Conservation (phyloP, 805 yeast genomes). For the Lipomyces lipofer region DNA sequence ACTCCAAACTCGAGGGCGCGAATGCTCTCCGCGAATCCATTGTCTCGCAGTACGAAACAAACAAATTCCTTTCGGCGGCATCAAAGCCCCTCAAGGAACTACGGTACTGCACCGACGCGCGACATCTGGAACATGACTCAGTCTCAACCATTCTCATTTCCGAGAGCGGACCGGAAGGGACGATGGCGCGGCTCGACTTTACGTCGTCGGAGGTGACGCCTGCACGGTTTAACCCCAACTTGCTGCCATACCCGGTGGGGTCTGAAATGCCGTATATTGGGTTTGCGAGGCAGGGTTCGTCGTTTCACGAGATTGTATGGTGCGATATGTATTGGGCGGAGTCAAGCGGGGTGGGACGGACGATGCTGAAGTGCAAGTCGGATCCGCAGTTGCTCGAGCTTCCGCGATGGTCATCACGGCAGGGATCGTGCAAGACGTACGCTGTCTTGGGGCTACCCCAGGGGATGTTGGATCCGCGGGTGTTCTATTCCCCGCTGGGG, state of each 20-base stretch:
- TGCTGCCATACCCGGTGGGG: slow-evolving; percentile 20
- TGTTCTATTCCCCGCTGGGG: slow-evolving; percentile 25
- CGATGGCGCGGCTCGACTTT: slow-evolving; percentile 16
- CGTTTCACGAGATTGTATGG: slow-evolving; percentile 9
- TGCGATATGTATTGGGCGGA: slow-evolving; percentile 23
- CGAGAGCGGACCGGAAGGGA: slow-evolving; percentile 12
- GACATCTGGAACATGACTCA: background rate
- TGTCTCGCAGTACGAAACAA: slow-evolving; percentile 10
- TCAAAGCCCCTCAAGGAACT: slow-evolving; percentile 3
- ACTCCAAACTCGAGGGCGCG: too few relatives aligned
- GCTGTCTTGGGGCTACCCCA: slow-evolving; percentile 1
- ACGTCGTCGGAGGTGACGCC: slow-evolving; percentile 11
- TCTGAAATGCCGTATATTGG: slow-evolving; percentile 17
- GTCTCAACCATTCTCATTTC: slow-evolving; percentile 11
- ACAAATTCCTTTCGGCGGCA: background rate
- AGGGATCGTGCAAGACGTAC: slow-evolving; percentile 7
- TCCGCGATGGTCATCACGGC: slow-evolving; percentile 8
- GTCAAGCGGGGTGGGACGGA: slow-evolving; percentile 4
- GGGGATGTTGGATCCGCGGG: slow-evolving; percentile 21
- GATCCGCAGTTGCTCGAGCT: background rate
- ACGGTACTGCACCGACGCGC: slow-evolving; percentile 6
- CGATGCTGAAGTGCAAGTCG: slow-evolving; percentile 10
- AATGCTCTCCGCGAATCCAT: slow-evolving; percentile 5
- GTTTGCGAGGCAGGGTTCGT: background rate
- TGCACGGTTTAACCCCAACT: slow-evolving; percentile 11